Percentiles rank a stretch among this genome's conserved stretches.
These are phyloP conservation scores for Microbotryum silenes-acaulis DNA, from an alignment of 1,284 basidiomycete species.

Conservation along the genomic window DNA sequence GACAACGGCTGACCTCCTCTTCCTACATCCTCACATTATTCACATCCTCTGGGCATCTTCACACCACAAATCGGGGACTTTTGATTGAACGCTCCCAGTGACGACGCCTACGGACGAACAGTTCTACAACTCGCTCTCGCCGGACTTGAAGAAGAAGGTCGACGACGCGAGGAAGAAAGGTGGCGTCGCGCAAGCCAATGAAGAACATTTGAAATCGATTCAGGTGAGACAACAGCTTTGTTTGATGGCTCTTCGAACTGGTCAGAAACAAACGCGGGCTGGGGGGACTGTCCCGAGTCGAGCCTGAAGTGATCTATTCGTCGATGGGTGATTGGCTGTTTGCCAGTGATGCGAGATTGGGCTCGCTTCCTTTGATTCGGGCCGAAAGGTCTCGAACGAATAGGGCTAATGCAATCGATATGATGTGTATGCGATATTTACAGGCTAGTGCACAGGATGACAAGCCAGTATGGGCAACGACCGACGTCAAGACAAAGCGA, in stretches of 20 bases:
- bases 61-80: neutral
- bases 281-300: no score
- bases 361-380: neutral
- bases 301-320: no score
- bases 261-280: no score
- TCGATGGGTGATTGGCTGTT: neutral
- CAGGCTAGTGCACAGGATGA: slow-evolving; percentile 12
- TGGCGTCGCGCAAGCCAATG: slow-evolving; percentile 8
- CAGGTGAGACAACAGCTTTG: neutral
- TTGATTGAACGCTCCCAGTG: neutral
- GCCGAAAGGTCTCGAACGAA: no score
- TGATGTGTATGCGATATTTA: no score
- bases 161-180: slow-evolving; percentile 13
- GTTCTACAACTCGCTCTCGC: slow-evolving; percentile 27
- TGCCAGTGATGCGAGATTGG: neutral
- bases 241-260: no score
- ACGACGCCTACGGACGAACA: slow-evolving; percentile 28
- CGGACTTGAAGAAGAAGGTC: slow-evolving; percentile 28
- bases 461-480: slow-evolving; percentile 12
- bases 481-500: no score
- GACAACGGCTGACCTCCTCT: neutral
- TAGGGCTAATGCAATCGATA: no score
- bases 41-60: no score
- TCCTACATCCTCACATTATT: neutral
- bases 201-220: slow-evolving; percentile 10